Evolutionary conservation across 331 rosid species (phyloP), one percentile per base, ranked within the genome.

Genomic region (Arachis monticola): DNA sequence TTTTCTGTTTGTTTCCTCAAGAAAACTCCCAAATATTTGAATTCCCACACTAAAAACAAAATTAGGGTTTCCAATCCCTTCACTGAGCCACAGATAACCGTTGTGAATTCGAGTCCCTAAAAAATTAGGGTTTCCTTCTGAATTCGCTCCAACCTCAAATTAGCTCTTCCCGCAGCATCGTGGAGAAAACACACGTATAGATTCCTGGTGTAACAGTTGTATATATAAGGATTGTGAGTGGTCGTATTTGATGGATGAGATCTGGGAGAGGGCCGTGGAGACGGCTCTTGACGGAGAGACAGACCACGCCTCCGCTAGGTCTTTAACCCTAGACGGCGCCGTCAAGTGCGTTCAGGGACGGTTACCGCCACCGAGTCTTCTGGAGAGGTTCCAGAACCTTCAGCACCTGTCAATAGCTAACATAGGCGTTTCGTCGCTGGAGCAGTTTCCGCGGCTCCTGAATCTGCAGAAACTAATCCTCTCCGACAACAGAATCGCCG

Each of bases 191-290:
- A 51, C 5, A 10, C 56, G n/a, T 9, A 51, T 51, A 51, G 56
- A 51, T 10, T 12, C 2, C 1, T 51, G 5, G 14, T 13, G 12
- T 11, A 51, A 51, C 12, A 51, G 56, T 51, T 51, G 56, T 53
- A 13, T 53, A 53, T 53, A 53, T 53, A 13, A 0, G 56, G 27
- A 12, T 53, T 53, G 27, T 8, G 59, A 53, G 59, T 53, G 59
- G 59, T 78, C 73, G 56, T 73, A 81, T 87, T 90, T 87, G 80
- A 92, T 92, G 98, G 98, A 92, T 73, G 98, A 90, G 93, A 92
- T 92, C 88, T 92, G 98, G 98, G 98, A 92, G 82, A 83, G 90
- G 58, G 98, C 98, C 60, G 91, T 92, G 51, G 98, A 92, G 80
- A 88, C 96, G 67, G 98, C 98, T 70, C 80, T 92, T 60, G 96